Conservation (phyloP, 192 early-diverging fungal genomes). For the Linderina pennispora region DNA sequence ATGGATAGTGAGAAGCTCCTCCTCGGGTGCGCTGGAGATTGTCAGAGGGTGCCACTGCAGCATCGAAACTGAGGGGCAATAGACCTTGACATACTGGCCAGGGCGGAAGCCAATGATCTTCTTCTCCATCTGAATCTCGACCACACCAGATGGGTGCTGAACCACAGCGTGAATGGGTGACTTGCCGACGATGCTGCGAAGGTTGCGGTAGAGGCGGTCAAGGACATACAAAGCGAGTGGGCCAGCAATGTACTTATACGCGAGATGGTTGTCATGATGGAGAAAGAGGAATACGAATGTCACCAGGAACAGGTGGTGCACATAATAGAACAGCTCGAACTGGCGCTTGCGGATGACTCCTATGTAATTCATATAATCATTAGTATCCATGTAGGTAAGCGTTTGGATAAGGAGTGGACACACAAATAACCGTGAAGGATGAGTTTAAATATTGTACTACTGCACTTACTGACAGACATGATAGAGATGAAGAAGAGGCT, state of each 20-base stretch:
- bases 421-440: too few relatives aligned
- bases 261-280: slow-evolving; percentile 55
- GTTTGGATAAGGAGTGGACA: too few relatives aligned
- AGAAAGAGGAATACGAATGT: slow-evolving; percentile 64
- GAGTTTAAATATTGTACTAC: too few relatives aligned
- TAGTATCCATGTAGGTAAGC: too few relatives aligned
- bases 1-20: slow-evolving; percentile 71
- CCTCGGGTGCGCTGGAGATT: slow-evolving; percentile 69
- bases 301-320: slow-evolving; percentile 68
- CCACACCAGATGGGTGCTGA: slow-evolving; percentile 66
- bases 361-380: slow-evolving; percentile 1
- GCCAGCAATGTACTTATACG: slow-evolving; percentile 54
- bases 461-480: slow-evolving; percentile 49
- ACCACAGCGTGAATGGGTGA: slow-evolving; percentile 61
- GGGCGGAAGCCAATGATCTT: slow-evolving; percentile 48
- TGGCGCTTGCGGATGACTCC: slow-evolving; percentile 49
- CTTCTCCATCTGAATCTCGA: slow-evolving; percentile 67
- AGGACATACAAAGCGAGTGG: slow-evolving; percentile 52
- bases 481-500: slow-evolving; percentile 52
- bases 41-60: slow-evolving; percentile 80
- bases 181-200: slow-evolving; percentile 48
- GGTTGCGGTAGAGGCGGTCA: slow-evolving; percentile 59
- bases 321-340: slow-evolving; percentile 75
- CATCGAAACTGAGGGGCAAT: slow-evolving; percentile 61
- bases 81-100: slow-evolving; percentile 72